Evolutionary conservation across 2,329 filamentous ascomycete species (phyloP).

Genomic region (Helotiales sp.): DNA sequence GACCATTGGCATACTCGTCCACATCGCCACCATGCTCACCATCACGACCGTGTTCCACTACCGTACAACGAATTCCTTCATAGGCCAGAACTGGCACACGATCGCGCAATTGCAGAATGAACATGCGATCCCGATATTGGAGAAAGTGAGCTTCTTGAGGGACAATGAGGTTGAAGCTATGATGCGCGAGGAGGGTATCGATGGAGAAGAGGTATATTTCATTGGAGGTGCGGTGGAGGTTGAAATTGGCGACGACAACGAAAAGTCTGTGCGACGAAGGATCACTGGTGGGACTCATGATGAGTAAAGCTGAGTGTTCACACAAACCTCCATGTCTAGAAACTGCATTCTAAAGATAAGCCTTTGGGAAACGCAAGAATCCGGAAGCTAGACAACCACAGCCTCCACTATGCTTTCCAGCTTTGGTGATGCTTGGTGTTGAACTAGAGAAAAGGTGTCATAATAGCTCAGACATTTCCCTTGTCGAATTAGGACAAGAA

Average conservation of each 20-base stretch:
- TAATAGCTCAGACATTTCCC: no score
- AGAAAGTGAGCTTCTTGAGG: slow-evolving; percentile 6
- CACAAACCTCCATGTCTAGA: no score
- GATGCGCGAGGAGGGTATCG: background rate
- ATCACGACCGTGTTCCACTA: slow-evolving; percentile 2
- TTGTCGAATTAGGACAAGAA: no score
- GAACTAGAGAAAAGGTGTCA: no score
- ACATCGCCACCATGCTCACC: background rate
- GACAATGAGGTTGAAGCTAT: slow-evolving; percentile 2
- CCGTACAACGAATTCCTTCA: slow-evolving; percentile 1
- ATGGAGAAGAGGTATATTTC: background rate
- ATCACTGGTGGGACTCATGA: background rate
- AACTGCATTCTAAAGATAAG: no score
- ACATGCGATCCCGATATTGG: slow-evolving; percentile 1
- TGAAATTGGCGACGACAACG: background rate
- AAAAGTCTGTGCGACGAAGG: background rate
- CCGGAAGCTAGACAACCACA: no score
- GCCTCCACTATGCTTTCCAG: no score
- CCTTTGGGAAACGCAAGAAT: no score
- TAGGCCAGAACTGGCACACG: slow-evolving; percentile 7
- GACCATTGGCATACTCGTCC: background rate
- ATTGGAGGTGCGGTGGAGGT: background rate
- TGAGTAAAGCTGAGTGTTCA: no score
- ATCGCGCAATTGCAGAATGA: slow-evolving; percentile 6
- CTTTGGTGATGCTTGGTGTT: no score